Conservation (phyloP, 75 land plant species). For the Pseudotsuga menziesii region DNA sequence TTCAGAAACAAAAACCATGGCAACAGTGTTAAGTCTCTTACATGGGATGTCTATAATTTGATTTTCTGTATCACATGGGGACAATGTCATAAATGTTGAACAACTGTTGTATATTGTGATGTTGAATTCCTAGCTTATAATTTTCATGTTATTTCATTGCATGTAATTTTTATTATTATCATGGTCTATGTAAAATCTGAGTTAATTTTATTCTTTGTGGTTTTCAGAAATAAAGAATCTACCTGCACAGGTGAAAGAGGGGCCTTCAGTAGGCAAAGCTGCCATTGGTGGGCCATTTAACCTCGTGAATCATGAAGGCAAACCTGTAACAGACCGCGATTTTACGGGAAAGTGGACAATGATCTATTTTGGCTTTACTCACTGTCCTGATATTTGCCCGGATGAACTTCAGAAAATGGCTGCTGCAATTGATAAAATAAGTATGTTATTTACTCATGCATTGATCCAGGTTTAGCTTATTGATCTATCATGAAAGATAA, state of each 20-base stretch:
- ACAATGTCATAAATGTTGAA: no score
- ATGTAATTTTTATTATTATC: background rate
- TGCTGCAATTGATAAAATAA: constrained; percentile 78
- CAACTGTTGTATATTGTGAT: background rate
- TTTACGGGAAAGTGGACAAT: constrained; percentile 91
- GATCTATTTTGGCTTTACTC: constrained; percentile 95
- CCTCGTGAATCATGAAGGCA: constrained; percentile 84
- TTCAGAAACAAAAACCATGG: no score
- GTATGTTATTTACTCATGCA: constrained; percentile 32
- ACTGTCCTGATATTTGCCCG: constrained; percentile 98
- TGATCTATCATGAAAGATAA: background rate
- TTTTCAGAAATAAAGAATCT: constrained; percentile 48
- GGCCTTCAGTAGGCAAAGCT: constrained; percentile 89
- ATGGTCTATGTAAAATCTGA: background rate
- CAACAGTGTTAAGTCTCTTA: no score
- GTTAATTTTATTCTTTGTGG: background rate
- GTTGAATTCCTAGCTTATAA: background rate
- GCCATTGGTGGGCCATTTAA: constrained; percentile 97
- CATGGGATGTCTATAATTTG: no score
- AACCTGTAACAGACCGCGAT: constrained; percentile 73
- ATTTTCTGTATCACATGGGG: no score
- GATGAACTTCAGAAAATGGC: constrained; percentile 88
- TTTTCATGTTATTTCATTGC: no score
- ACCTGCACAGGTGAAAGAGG: constrained; percentile 48
- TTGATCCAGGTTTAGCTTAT: background rate